Evolutionary conservation across 352 stramenopile genomes (phyloP).

Genomic region (Stephanocyclus meneghinianus): DNA sequence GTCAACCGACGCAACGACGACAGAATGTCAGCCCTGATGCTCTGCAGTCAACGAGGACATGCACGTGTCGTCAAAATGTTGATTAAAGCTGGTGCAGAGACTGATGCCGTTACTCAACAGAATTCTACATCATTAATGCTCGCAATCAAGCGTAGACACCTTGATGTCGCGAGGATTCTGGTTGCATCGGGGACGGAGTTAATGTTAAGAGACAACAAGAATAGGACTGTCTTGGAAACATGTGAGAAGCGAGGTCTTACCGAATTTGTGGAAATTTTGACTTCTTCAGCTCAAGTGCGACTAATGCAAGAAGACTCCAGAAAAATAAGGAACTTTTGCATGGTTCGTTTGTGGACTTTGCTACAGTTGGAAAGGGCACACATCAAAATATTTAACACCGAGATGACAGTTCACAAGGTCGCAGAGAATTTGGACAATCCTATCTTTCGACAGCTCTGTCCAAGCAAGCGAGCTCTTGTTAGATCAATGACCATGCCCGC

Average conservation of each 20-base stretch:
- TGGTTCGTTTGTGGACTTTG: slow-evolving; percentile 52
- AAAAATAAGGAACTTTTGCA: slow-evolving; percentile 38
- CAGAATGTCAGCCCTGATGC: slow-evolving; percentile 83
- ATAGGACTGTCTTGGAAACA: slow-evolving; percentile 73
- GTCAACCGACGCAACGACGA: slow-evolving; percentile 82
- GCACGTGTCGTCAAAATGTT: slow-evolving; percentile 72
- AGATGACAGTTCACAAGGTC: slow-evolving; percentile 40
- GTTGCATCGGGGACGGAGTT: slow-evolving; percentile 79
- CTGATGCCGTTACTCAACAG: slow-evolving; percentile 77
- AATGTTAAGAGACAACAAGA: slow-evolving; percentile 68
- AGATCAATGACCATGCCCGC: slow-evolving; percentile 54
- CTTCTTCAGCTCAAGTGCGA: slow-evolving; percentile 33
- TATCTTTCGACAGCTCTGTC: slow-evolving; percentile 1
- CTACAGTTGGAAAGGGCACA: slow-evolving; percentile 52
- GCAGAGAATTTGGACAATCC: slow-evolving; percentile 7
- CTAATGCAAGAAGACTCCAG: slow-evolving; percentile 42
- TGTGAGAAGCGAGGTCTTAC: slow-evolving; percentile 35
- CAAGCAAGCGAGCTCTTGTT: slow-evolving; percentile 38
- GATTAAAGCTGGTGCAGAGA: slow-evolving; percentile 70
- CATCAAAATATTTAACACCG: slow-evolving; percentile 12
- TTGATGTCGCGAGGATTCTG: slow-evolving; percentile 75
- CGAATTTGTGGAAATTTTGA: slow-evolving; percentile 34
- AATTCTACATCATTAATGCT: slow-evolving; percentile 83
- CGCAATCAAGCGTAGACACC: slow-evolving; percentile 79
- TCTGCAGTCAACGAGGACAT: slow-evolving; percentile 80